A percentile compares a stretch with the other conserved stretches of the same genome.
phyloP scores from a whole-genome alignment of 176 grass and related monocot genomes.

The Carex myosuroides region DNA sequence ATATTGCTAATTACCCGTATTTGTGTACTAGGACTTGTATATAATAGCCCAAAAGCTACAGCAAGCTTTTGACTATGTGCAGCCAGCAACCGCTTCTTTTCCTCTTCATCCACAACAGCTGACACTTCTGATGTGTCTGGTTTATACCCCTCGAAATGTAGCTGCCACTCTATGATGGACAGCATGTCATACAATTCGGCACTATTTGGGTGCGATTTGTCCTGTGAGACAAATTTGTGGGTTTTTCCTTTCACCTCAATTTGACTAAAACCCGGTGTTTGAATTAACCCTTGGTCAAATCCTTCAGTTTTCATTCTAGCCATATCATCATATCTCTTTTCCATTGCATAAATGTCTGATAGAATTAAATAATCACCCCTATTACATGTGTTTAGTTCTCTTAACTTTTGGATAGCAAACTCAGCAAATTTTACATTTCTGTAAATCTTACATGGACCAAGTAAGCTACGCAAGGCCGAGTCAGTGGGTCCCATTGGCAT shows the following conservation, averaged over 20 bases:
- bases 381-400: constrained; percentile 27
- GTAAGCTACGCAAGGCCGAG: constrained; percentile 54
- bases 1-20: constrained; percentile 67
- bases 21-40: constrained; percentile 26
- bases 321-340: constrained; percentile 27
- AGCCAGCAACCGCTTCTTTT: constrained; percentile 36
- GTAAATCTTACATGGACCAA: constrained; percentile 66
- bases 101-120: constrained; percentile 39
- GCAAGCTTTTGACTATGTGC: constrained; percentile 83
- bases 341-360: constrained; percentile 51
- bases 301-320: constrained; percentile 31
- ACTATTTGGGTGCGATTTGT: constrained; percentile 44
- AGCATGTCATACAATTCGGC: constrained; percentile 65
- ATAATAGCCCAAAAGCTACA: constrained; percentile 63
- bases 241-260: constrained; percentile 63
- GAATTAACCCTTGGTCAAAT: constrained; percentile 34
- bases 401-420: constrained; percentile 27
- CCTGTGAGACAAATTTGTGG: constrained; percentile 70
- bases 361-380: constrained; percentile 63
- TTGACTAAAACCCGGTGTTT: constrained; percentile 42
- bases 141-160: constrained; percentile 47
- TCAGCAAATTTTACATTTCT: constrained; percentile 40
- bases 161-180: constrained; percentile 69
- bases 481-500: constrained; percentile 51
- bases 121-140: constrained; percentile 57